A percentile compares a stretch with the other conserved stretches of the same genome.
Conservation (phyloP, 208 protist genomes). For the Acanthamoeba sp. region DNA sequence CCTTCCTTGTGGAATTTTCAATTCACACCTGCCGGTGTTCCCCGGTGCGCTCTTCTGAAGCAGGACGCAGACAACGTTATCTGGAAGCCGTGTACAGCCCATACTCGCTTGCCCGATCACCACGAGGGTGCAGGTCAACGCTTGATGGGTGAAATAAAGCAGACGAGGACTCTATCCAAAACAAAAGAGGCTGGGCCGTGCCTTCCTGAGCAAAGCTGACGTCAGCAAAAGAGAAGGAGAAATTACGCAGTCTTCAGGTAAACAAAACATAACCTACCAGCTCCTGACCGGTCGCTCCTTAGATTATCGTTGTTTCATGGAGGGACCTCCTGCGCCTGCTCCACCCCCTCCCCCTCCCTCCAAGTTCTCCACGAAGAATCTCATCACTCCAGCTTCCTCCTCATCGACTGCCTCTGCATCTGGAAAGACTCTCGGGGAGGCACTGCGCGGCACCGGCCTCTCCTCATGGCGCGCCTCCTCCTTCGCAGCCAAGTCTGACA, state of each 20-base stretch:
- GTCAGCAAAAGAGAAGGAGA: neutral
- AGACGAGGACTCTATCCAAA: too few species aligned
- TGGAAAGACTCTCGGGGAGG: slow-evolving; percentile 15
- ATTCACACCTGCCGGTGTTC: too few species aligned
- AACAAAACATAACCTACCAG: too few species aligned
- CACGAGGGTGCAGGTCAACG: too few species aligned
- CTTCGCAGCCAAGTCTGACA: slow-evolving; percentile 69
- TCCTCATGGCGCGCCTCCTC: slow-evolving; percentile 66
- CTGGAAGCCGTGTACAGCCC: too few species aligned
- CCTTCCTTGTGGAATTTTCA: neutral
- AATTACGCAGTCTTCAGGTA: neutral
- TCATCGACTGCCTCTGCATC: neutral
- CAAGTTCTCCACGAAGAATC: slow-evolving; percentile 1
- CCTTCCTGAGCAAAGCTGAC: too few species aligned
- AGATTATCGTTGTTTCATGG: neutral
- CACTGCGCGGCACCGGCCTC: slow-evolving; percentile 39
- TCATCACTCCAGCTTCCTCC: neutral
- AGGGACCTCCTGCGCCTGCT: slow-evolving; percentile 35
- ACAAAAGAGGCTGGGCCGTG: too few species aligned
- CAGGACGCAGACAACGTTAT: too few species aligned
- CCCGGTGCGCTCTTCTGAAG: too few species aligned
- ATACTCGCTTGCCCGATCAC: too few species aligned
- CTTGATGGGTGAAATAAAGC: too few species aligned
- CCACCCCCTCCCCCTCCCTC: slow-evolving; percentile 17
- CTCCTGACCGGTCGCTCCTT: too few species aligned